Evolutionary conservation across 352 stramenopile species (phyloP), one percentile per base, ranked within the genome.

Genomic region (Phytophthora aleatoria): DNA sequence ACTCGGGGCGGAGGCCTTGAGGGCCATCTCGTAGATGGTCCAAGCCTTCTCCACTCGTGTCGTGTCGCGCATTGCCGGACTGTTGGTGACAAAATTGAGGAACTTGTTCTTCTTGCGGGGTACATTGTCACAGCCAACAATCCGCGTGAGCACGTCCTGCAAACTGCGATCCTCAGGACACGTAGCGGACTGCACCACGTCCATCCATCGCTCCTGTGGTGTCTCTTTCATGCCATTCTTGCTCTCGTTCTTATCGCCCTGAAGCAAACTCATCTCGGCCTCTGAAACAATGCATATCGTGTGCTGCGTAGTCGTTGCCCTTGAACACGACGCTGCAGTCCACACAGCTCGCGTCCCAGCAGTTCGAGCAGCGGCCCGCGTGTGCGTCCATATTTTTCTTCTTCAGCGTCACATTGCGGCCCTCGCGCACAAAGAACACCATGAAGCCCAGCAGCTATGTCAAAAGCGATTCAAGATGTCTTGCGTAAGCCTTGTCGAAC

Each of bases 41-140:
- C 84, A 97, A 4, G 92, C 69, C 13, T 79, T 79, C 30, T 92
- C 79, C 16, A 92, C 74, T 9, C 81, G 72, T 26, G 58, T 43
- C 31, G 69, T 54, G 51, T 90, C 74, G 8, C 65, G 64, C 16
- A 92, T 47, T 30, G 75, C 76, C 39, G 96, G 78, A 64, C 79
- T 94, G 72, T 97, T 97, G 56, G 74, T 79, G 52, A 95, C 79
- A 64, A 97, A 98, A 73, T 98, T 98, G 61, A 91, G 62, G 59
- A 98, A 98, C 69, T 98, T 98, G 68, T 90, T 83, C 64, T 97
- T 88, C 71, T 98, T 97, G 55, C 94, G 87, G 16, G 94, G 94
- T 42, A 98, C 90, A 60, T 98, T 98, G 63, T 90, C 80, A 58
- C 96, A 92, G 15, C 69, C 76, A 0, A 77, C 82, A 50, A 98